Conservation (phyloP, 495 filamentous ascomycete genomes). For the Penicillium waksmanii region DNA sequence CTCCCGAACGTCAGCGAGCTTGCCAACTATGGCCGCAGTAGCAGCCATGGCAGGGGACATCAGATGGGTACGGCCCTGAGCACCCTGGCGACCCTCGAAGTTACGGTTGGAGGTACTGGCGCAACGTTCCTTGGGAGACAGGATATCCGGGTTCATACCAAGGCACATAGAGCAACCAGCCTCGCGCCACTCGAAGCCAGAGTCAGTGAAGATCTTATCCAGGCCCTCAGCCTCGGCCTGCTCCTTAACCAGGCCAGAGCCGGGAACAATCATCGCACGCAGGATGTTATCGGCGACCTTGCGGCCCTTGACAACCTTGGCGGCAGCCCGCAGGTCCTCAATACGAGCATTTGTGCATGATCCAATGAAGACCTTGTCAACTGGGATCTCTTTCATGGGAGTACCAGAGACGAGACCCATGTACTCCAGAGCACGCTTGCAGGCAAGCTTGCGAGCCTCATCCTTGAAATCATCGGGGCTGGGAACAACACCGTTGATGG, state of each 20-base stretch:
- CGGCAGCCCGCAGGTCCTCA: slow-evolving; percentile 90
- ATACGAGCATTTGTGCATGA: slow-evolving; percentile 98
- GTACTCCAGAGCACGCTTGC: slow-evolving; percentile 84
- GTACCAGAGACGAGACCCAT: slow-evolving; percentile 90
- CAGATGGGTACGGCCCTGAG: slow-evolving; percentile 88
- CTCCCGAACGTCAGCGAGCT: slow-evolving; percentile 87
- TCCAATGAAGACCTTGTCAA: slow-evolving; percentile 98
- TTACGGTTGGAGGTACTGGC: slow-evolving; percentile 97
- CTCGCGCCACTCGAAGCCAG: slow-evolving; percentile 97
- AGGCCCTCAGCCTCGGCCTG: slow-evolving; percentile 92
- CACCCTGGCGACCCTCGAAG: slow-evolving; percentile 96
- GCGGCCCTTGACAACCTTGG: slow-evolving; percentile 80
- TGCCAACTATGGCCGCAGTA: slow-evolving; percentile 85
- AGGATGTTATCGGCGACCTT: slow-evolving; percentile 87
- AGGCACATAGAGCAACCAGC: slow-evolving; percentile 98
- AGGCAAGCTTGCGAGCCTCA: slow-evolving; percentile 74
- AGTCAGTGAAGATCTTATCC: slow-evolving; percentile 84
- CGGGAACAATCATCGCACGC: slow-evolving; percentile 93
- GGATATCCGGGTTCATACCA: slow-evolving; percentile 98
- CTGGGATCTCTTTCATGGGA: slow-evolving; percentile 82
- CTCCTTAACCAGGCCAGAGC: slow-evolving; percentile 91
- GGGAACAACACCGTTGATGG: slow-evolving; percentile 88
- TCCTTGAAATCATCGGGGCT: slow-evolving; percentile 84
- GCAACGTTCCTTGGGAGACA: slow-evolving; percentile 91
- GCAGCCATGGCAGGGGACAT: slow-evolving; percentile 98